Conservation (phyloP, 1,284 basidiomycete genomes). For the Neotropicomus parvogracilis region DNA sequence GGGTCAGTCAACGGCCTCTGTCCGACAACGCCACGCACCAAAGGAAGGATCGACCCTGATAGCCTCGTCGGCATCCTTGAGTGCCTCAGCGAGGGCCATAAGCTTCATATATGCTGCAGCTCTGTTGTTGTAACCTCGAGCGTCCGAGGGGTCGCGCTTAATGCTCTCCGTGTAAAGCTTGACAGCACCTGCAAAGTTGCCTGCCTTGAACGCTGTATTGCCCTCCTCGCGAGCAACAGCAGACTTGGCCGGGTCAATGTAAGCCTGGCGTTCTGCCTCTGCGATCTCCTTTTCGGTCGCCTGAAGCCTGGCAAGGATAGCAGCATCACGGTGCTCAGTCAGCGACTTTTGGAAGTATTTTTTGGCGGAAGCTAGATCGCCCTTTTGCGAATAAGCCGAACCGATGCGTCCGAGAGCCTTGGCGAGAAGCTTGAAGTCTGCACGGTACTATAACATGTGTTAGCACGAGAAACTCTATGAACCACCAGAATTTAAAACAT, state of each 20-base stretch:
- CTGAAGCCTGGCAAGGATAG: constrained; percentile 88
- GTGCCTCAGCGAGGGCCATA: constrained; percentile 88
- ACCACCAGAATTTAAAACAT: not conserved
- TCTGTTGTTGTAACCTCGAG: constrained; percentile 95
- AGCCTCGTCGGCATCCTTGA: constrained; percentile 93
- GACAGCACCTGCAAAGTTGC: constrained; percentile 90
- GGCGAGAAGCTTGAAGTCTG: constrained; percentile 78
- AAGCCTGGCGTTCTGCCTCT: constrained; percentile 78
- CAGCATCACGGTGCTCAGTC: constrained; percentile 95
- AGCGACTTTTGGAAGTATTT: constrained; percentile 91
- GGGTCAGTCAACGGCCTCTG: not conserved
- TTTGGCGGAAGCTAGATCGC: constrained; percentile 76
- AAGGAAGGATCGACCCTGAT: constrained; percentile 90
- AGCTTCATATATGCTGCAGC: constrained; percentile 97
- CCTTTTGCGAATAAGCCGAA: constrained; percentile 80
- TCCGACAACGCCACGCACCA: constrained; percentile 41
- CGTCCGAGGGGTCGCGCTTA: constrained; percentile 89
- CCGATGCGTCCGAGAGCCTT: constrained; percentile 92
- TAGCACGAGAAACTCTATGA: not conserved
- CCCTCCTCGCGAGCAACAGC: constrained; percentile 88
- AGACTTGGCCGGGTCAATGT: constrained; percentile 87
- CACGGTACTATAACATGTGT: constrained; percentile 52
- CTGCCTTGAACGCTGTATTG: constrained; percentile 88
- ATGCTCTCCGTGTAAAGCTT: constrained; percentile 94
- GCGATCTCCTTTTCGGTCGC: constrained; percentile 78